These are phyloP conservation scores for Pichia nakasei DNA, from an alignment of 805 yeast genomes.

Conservation along the genomic window DNA sequence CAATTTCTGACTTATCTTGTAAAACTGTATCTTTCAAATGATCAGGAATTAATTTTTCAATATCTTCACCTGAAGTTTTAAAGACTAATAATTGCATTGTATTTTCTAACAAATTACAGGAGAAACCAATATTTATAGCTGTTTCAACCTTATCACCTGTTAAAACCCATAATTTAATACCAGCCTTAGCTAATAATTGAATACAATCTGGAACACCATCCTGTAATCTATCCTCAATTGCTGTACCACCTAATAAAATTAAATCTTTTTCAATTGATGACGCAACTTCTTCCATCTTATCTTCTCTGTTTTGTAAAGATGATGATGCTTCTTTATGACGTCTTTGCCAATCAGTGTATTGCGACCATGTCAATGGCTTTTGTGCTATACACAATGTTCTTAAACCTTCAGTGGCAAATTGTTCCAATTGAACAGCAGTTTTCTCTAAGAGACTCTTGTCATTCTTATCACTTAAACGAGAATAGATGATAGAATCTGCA, in stretches of 20 bases:
- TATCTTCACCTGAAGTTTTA: slow-evolving; percentile 50
- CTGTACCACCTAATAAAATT: slow-evolving; percentile 70
- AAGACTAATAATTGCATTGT: slow-evolving; percentile 69
- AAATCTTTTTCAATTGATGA: slow-evolving; percentile 63
- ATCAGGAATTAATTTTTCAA: slow-evolving; percentile 32
- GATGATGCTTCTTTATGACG: slow-evolving; percentile 60
- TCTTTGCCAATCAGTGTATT: slow-evolving; percentile 55
- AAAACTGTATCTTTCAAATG: slow-evolving; percentile 18
- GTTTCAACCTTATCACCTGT: slow-evolving; percentile 90
- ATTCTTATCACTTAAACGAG: slow-evolving; percentile 44
- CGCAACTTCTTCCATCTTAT: slow-evolving; percentile 63
- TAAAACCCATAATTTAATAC: slow-evolving; percentile 77
- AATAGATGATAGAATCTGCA: slow-evolving; percentile 74
- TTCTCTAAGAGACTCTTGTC: slow-evolving; percentile 38
- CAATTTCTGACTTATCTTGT: slow-evolving; percentile 25
- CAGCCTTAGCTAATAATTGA: slow-evolving; percentile 59
- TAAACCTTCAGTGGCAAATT: slow-evolving; percentile 75
- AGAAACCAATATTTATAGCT: slow-evolving; percentile 79
- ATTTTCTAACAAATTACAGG: slow-evolving; percentile 67
- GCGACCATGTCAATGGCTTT: slow-evolving; percentile 52
- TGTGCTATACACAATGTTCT: slow-evolving; percentile 77
- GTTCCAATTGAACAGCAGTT: slow-evolving; percentile 69
- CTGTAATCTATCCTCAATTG: slow-evolving; percentile 77
- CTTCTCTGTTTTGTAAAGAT: slow-evolving; percentile 54
- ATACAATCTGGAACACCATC: slow-evolving; percentile 84